Evolutionary conservation across 352 stramenopile species (phyloP), one percentile per base, ranked within the genome.

Genomic region (Halophytophthora batemanensis): DNA sequence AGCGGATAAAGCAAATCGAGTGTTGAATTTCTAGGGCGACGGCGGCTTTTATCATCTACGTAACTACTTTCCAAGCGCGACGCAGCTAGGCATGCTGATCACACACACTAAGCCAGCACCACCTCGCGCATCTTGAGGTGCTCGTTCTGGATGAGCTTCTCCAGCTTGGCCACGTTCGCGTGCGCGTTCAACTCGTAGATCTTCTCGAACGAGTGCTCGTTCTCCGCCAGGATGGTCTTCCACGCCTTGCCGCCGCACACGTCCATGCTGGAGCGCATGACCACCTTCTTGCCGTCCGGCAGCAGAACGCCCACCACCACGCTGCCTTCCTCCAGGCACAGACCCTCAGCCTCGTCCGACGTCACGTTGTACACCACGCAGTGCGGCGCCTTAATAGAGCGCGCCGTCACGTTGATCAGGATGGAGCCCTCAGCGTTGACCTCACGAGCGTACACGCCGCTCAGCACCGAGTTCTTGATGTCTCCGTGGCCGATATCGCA

Each of bases 291-390:
- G 48, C 96, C 96, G 60, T 93, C 73, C 15, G 90, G 86, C 29
- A 96, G 65, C 43, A 97, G 82, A 25, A 99, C 95, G 37, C 94
- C 93, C 11, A 98, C 95, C 31, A 98, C 71, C 18, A 99, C 96
- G 35, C 95, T 89, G 60, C 93, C 93, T 43, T 96, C 88, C 43
- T 89, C 86, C 23, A 98, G 71, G n/a, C 90, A 66, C 45, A 99
- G 83, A 1, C 89, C 93, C 6, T 92, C 86, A 4, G 80, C 71
- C 18, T 90, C 80, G 23, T 98, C 90, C 50, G 82, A 95, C 29
- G 98, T 95, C 15, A 99, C 79, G 69, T 99, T 99, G 82, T 99
- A 99, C 47, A 98, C 69, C 22, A 99, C 95, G 53, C 87, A 96
- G 39, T 92, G 89, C 48, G 90, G 90, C 5, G 94, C 95, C n/a